These are phyloP conservation scores for Globisporangium canariense DNA, from an alignment of 352 stramenopile genomes.

Conservation along the genomic window DNA sequence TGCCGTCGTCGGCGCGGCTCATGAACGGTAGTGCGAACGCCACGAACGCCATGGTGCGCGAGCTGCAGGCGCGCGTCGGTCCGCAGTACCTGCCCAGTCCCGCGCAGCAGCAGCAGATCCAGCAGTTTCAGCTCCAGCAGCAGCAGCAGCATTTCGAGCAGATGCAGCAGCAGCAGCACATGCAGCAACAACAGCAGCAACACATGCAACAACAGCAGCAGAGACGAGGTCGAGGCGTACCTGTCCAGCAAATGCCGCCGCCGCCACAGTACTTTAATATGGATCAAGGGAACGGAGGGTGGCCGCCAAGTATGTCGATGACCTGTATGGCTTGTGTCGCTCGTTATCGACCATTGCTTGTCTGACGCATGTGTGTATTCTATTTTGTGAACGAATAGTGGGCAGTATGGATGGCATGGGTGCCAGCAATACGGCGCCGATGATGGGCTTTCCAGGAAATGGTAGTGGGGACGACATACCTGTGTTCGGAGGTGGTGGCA, in stretches of 20 bases:
- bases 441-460: neutral
- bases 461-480: neutral
- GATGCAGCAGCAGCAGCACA: constrained; percentile 12
- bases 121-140: constrained; percentile 11
- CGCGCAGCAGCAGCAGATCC: constrained; percentile 18
- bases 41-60: constrained; percentile 4
- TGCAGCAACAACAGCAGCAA: constrained; percentile 11
- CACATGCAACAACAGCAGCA: constrained; percentile 12
- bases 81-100: constrained; percentile 17
- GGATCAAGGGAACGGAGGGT: neutral
- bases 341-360: neutral
- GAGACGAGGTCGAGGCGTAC: neutral
- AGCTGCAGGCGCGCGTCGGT: constrained; percentile 11
- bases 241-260: constrained; percentile 5
- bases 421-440: neutral
- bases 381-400: neutral
- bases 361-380: neutral
- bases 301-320: neutral
- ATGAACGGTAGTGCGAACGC: neutral
- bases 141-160: constrained; percentile 4
- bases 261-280: constrained; percentile 4
- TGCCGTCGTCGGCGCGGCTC: neutral
- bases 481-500: neutral
- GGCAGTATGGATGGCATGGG: neutral
- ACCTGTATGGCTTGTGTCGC: neutral